Percentiles rank a stretch among this genome's conserved stretches.
Conservation (phyloP, 108 stramenopile genomes). For the Epithemia pelagica region DNA sequence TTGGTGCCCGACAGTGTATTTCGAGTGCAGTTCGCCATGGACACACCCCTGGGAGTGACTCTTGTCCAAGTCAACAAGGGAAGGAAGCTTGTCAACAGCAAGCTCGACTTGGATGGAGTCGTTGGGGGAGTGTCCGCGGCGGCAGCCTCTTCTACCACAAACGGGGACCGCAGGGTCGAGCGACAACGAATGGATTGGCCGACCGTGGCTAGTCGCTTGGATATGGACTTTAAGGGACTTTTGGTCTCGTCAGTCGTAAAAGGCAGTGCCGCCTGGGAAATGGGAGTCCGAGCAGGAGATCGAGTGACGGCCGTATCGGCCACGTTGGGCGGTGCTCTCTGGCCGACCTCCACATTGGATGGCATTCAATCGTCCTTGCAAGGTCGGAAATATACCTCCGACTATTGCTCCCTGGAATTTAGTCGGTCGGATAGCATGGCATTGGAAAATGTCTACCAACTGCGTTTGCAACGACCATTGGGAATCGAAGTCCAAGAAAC, state of each 20-base stretch:
- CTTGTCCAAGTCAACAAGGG: neutral
- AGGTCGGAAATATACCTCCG: slow-evolving; percentile 17
- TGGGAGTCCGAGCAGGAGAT: slow-evolving; percentile 69
- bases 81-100: neutral
- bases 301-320: slow-evolving; percentile 56
- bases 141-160: neutral
- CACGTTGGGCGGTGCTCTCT: slow-evolving; percentile 59
- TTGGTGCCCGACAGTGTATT: neutral
- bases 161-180: neutral
- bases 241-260: slow-evolving; percentile 52
- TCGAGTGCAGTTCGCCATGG: neutral
- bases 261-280: slow-evolving; percentile 53
- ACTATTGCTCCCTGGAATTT: slow-evolving; percentile 48
- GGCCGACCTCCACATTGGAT: slow-evolving; percentile 78
- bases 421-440: slow-evolving; percentile 27
- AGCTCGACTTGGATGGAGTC: neutral
- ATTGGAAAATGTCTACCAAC: slow-evolving; percentile 40
- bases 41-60: neutral
- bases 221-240: slow-evolving; percentile 27
- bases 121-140: neutral
- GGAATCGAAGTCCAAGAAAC: slow-evolving; percentile 73
- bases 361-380: slow-evolving; percentile 70
- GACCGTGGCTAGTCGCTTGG: neutral
- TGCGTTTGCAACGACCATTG: slow-evolving; percentile 60
- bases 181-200: neutral